Base-by-base conservation (phyloP, 2,329 filamentous ascomycete species). In the Neofusicoccum cordaticola region DNA sequence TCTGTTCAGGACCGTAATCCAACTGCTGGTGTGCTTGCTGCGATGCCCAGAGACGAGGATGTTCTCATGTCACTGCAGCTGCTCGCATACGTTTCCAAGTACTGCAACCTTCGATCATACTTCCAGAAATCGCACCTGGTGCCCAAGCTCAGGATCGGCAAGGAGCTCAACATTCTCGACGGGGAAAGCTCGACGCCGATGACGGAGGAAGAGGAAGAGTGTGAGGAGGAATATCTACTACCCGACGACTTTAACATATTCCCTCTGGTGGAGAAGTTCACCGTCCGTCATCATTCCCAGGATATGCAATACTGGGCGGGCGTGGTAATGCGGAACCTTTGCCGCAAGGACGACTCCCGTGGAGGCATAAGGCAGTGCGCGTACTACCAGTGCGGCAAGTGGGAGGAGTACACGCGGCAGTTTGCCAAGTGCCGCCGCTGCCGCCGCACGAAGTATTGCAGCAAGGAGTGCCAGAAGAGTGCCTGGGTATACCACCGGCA, bases 291-390 rank as follows among this genome's bases (percentile, higher is more conserved):
- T 74, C 92, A 97, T 79, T 93, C 91, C 68, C 91, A 92, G 66
- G 93, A 97, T 75, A 99, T 99, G 95, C 94, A 97, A 77, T 99
- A 99, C 81, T 99, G 95, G 95, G 95, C 95, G 17, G 95, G 94
- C 67, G 95, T 99, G 15, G 95, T 99, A 51, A 99, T 99, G 95
- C 87, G 95, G 68, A 99, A 99, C 75, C 86, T 99, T 57, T 99
- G 95, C 83, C 91, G 95, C 68, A 99, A 99, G 80, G 95, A 99
- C 75, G 95, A 99, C 75, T 92, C 90, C 11, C 86, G 92, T 53
- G 95, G 95, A 47, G 95, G 95, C 66, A 98, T 99, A 70, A 86
- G 95, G 64, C 95, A 99, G 76, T 99, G 95, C 77, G 95, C 95
- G 62, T 97, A 97, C 81, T 99, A 96, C 81, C 89, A 97, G 78